These are phyloP conservation scores for Eurotiales sp. DNA, from an alignment of 2,329 filamentous ascomycete genomes.

Conservation along the genomic window DNA sequence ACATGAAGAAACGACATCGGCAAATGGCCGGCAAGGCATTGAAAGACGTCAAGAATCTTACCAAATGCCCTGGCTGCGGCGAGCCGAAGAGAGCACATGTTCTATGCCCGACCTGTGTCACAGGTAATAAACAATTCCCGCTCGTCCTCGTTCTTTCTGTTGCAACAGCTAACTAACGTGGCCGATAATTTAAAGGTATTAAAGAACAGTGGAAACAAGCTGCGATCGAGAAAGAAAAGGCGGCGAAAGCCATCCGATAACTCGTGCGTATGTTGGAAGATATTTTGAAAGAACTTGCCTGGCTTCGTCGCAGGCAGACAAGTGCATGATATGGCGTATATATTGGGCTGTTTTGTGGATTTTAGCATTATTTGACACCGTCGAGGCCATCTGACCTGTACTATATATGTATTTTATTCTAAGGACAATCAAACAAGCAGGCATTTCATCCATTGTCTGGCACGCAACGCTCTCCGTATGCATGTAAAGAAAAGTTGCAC, in stretches of 20 bases:
- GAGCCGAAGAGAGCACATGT: slow-evolving; percentile 83
- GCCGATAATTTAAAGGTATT: slow-evolving; percentile 34
- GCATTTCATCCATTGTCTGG: too few species aligned
- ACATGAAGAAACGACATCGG: slow-evolving; percentile 88
- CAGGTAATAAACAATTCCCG: slow-evolving; percentile 58
- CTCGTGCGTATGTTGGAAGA: too few species aligned
- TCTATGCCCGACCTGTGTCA: slow-evolving; percentile 81
- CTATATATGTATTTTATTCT: slow-evolving; percentile 1
- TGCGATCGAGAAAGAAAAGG: slow-evolving; percentile 3
- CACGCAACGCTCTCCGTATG: not conserved
- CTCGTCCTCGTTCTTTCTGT: not conserved
- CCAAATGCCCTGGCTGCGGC: slow-evolving; percentile 86
- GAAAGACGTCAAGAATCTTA: slow-evolving; percentile 82
- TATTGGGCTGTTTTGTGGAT: slow-evolving; percentile 6
- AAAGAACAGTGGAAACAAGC: slow-evolving; percentile 41
- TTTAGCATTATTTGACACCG: not conserved
- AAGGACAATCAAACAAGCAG: not conserved
- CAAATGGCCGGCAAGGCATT: slow-evolving; percentile 94
- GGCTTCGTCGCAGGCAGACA: not conserved
- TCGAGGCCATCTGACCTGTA: not conserved
- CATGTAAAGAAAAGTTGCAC: not conserved
- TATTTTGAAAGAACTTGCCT: not conserved
- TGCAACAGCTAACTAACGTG: slow-evolving; percentile 1
- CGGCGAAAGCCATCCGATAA: not conserved
- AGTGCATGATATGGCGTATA: slow-evolving; percentile 8